phyloP scores from a whole-genome alignment of 495 filamentous ascomycete species.

The Thermothielavioides terrestris region DNA sequence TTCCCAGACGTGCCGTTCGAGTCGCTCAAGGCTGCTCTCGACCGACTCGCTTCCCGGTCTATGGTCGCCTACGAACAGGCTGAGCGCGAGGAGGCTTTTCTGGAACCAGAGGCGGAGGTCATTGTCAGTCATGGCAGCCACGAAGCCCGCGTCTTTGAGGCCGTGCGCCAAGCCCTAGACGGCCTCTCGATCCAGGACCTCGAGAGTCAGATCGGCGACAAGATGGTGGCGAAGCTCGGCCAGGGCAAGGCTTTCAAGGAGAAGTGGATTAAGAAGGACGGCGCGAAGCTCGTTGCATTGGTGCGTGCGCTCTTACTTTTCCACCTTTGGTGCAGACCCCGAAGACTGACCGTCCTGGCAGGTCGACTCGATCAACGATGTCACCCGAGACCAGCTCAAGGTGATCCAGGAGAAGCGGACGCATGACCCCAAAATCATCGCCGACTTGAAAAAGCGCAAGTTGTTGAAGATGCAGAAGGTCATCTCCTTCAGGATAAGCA shows the following conservation, averaged over 20 bases:
- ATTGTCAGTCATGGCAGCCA: slow-evolving; percentile 83
- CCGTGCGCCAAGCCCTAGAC: slow-evolving; percentile 64
- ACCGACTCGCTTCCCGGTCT: slow-evolving; percentile 69
- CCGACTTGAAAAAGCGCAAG: slow-evolving; percentile 84
- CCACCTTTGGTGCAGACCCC: not conserved
- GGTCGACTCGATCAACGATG: slow-evolving; percentile 65
- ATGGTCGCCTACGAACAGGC: slow-evolving; percentile 82
- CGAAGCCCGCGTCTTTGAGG: slow-evolving; percentile 90
- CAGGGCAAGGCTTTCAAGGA: slow-evolving; percentile 93
- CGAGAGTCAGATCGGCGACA: slow-evolving; percentile 62
- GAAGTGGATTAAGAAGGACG: slow-evolving; percentile 85
- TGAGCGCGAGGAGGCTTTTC: slow-evolving; percentile 65
- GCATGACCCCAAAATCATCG: slow-evolving; percentile 61
- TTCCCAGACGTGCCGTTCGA: slow-evolving; percentile 65
- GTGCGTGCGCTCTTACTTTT: slow-evolving; percentile 5
- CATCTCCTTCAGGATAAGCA: slow-evolving; percentile 72
- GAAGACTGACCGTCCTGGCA: slow-evolving; percentile 19
- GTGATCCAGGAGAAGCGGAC: slow-evolving; percentile 59
- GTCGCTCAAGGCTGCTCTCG: slow-evolving; percentile 76
- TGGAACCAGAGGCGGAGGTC: slow-evolving; percentile 70
- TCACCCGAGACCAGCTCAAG: slow-evolving; percentile 63
- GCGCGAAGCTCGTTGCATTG: slow-evolving; percentile 27
- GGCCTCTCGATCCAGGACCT: slow-evolving; percentile 76
- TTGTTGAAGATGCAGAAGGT: slow-evolving; percentile 72
- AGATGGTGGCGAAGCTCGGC: slow-evolving; percentile 80